Base-by-base conservation (phyloP, 352 stramenopile genomes). In the Phytopythium montanum region DNA sequence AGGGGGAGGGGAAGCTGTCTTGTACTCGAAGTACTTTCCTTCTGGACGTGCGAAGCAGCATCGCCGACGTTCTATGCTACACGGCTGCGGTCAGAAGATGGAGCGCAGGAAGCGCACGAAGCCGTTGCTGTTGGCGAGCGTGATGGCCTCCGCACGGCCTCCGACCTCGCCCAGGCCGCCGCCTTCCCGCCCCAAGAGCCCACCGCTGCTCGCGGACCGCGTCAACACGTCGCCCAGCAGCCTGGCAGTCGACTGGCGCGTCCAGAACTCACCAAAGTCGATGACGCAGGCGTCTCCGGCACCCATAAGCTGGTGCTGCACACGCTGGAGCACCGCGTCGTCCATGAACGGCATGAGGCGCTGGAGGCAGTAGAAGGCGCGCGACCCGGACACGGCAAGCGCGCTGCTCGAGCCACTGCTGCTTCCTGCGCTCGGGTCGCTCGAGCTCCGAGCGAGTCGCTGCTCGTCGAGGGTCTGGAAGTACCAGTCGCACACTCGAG, bases 291-390 rank as follows among this genome's bases (percentile, higher is more conserved):
- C 79, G 46, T 87, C 78, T 4, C 73, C 79, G 2, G 76, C 70
- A 9, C 81, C 81, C 4, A 89, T 72, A 7, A 91, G 68, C 21
- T 86, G 45, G 34, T 85, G 74, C 65, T 88, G 72, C 38, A 85
- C 72, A 19, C 65, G 70, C 45, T 82, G 69, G 29, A 81, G 77
- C 49, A 85, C 75, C 7, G 70, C 66, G 31, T 73, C 64, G n/a
- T 76, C 60, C 66, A 91, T 85, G 28, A 89, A 76, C 0, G 68
- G 67, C n/a, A 88, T 56, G 2, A 91, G 60, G 42, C 79, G 76
- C 56, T 91, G 81, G 14, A 91, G 67, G 50, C 79, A 89, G 57
- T 77, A 85, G 54, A 90, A 88, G 0, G 67, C 66, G n/a, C 70
- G 65, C 6, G 76, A 79, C 4, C 70, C 79, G 5, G 66, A 65